Conservation (phyloP, 768 basidiomycete genomes). For the Dacryopinax primogenitus region DNA sequence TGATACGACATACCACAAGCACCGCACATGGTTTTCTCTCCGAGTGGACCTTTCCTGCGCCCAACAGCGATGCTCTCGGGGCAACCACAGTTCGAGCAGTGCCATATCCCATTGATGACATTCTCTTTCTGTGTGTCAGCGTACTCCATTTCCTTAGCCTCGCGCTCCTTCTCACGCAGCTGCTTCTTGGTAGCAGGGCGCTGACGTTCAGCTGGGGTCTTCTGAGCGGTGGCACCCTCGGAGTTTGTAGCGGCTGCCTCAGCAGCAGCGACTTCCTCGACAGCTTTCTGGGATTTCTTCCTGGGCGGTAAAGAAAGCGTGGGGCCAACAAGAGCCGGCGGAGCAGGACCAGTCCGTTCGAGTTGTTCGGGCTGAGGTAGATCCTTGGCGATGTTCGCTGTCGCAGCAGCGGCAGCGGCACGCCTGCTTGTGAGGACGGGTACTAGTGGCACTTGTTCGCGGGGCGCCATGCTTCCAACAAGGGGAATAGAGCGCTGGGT, state of each 20-base stretch:
- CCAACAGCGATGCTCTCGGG: constrained; percentile 78
- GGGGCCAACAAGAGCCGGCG: constrained; percentile 14
- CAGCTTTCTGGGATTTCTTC: background rate
- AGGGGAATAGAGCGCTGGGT: constrained; percentile 84
- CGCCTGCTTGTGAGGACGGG: constrained; percentile 1
- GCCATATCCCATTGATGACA: constrained; percentile 76
- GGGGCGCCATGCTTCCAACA: constrained; percentile 30
- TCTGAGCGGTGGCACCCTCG: background rate
- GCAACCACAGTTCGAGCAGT: constrained; percentile 89
- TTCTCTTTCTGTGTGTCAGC: constrained; percentile 73
- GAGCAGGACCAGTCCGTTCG: constrained; percentile 12
- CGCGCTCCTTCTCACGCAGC: constrained; percentile 60
- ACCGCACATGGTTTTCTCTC: constrained; percentile 82
- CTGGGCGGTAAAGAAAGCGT: background rate
- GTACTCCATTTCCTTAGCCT: constrained; percentile 73
- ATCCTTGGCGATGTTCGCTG: constrained; percentile 9
- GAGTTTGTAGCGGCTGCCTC: constrained; percentile 5
- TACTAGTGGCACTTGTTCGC: constrained; percentile 35
- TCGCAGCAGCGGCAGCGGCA: background rate
- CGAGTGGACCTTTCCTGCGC: constrained; percentile 75
- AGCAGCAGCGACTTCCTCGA: background rate
- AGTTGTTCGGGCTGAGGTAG: constrained; percentile 13
- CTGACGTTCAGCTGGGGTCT: background rate
- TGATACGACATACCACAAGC: constrained; percentile 63
- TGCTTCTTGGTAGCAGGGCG: constrained; percentile 42